Percentiles rank a stretch among this genome's conserved stretches.
These are phyloP conservation scores for Narthecium ossifragum DNA, from an alignment of 106 monocot genomes.

Conservation along the genomic window DNA sequence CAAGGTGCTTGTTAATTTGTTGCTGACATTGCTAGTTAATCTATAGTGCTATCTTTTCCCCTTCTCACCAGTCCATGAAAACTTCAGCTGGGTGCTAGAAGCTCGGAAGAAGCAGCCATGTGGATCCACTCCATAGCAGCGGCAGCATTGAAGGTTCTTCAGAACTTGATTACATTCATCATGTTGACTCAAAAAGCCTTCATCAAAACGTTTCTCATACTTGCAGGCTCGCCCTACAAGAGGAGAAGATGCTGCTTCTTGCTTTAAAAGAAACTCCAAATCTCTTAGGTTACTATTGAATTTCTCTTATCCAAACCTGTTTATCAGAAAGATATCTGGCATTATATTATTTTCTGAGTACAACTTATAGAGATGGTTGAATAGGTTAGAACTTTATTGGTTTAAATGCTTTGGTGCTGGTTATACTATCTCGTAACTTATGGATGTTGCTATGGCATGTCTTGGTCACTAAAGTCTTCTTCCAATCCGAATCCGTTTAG, in stretches of 20 bases:
- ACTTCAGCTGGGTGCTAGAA: constrained; percentile 82
- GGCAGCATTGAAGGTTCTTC: constrained; percentile 35
- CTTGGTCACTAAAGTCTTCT: no score
- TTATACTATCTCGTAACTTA: no score
- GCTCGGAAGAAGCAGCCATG: constrained; percentile 89
- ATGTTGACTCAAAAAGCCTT: background rate
- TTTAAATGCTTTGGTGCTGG: no score
- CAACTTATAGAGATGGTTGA: no score
- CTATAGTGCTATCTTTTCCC: background rate
- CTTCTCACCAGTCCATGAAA: background rate
- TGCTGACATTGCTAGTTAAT: background rate
- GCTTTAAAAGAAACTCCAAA: constrained; percentile 33
- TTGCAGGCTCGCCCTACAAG: constrained; percentile 42
- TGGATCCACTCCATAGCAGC: constrained; percentile 69
- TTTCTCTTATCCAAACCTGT: no score
- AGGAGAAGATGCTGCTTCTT: constrained; percentile 37
- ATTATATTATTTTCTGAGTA: no score
- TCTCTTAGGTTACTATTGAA: constrained; percentile 54
- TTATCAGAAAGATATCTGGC: no score
- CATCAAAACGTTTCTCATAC: background rate
- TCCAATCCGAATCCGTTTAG: no score
- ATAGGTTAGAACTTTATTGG: no score
- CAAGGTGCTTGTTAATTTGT: constrained; percentile 37
- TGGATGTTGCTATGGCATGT: no score
- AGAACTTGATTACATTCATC: constrained; percentile 7